Evolutionary conservation across 345 rosid species (phyloP), one percentile per base, ranked within the genome.

Genomic region (Sonneratia alba): DNA sequence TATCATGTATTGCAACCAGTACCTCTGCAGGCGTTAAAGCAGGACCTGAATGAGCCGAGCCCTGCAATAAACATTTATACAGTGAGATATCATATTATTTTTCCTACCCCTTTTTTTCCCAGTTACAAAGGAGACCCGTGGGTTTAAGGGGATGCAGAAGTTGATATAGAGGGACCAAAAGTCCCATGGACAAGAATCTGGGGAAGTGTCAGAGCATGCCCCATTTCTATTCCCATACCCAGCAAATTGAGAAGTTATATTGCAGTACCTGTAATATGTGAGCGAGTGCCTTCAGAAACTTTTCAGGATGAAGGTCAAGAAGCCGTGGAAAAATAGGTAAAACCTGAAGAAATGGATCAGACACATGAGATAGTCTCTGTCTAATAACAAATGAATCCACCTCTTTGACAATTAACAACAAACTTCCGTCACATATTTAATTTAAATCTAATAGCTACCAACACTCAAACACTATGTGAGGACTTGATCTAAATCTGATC

Each of bases 1-100:
- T 87, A 55, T 85, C 92, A 73, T 94, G 99, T 77, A 94, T 94
- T 74, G 99, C 96, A 77, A 94, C 92, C 81, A 94, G 81, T 63
- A 94, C 99, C 82, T 94, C 99, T 32, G 90, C 96, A 45, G 99
- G 99, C 40, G 97, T 94, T 80, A 94, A 83, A 63, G 99, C 99
- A 75, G 99, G 99, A 80, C 99, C 97, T 6, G 97, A 90, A 79
- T 92, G 96, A 74, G 99, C 96, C 67, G 99, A 90, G 81, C 99
- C 99, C 99, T 94, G 91, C 72, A 78, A 81, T 74, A 51, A 69
- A 37, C 37, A 40, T 51, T 48, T 67, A 51, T 40, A 42, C 53
- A 40, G 36, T 51, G 9, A 36, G 32, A 61, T 36, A 36, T n/a
- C 9, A 24, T 14, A n/a, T 27, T 64, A 47, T 13, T 38, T 24